Evolutionary conservation across 2,329 filamentous ascomycete genomes (phyloP), one percentile per base, ranked within the genome.

Genomic region (Aquanectria penicillioides): DNA sequence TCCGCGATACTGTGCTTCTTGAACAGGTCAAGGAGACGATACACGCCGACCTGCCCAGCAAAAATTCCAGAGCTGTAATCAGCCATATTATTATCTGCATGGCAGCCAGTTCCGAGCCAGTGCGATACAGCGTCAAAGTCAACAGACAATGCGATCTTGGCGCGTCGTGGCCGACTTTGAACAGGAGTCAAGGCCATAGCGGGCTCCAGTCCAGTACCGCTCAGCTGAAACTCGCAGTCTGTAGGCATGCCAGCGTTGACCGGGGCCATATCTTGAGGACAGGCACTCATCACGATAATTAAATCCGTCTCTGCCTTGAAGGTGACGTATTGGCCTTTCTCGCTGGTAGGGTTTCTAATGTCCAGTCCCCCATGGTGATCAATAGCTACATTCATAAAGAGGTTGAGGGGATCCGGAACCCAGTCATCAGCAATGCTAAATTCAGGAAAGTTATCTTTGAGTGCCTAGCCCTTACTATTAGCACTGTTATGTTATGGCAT

Each of bases 1-100:
- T 47, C 43, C 12, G 43, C 43, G 75, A 91, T 91, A 64, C 85
- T 81, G 76, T 91, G 88, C 70, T 90, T 91, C 17, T 86, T 81
- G 69, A 91, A 89, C 4, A 93, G 76, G 53, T 80, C 77, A 6
- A 85, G 73, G 1, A 85, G 74, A 4, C 83, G 77, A 2, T 76
- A 74, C 2, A 81, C 81, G 20, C 82, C 82, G 29, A 83, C 78
- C 15, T 51, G 46, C 5, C 54, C 54, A 4, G 54, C 46, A 18
- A 57, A 57, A 18, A 57, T 38, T 15, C 54, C 54, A 13, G 44
- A 57, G 22, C 44, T 44, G 22, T 57, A 57, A 29, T 57, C 53
- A 3, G 46, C 44, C 37, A 57, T 50, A 10, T 50, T 57, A 29
- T 57, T 57, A n/a, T 57, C 53, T 26, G 11, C 10, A 77, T 75